Percentiles rank a stretch among this genome's conserved stretches.
Conservation (phyloP, 768 basidiomycete genomes). For the Lentinus tigrinus region DNA sequence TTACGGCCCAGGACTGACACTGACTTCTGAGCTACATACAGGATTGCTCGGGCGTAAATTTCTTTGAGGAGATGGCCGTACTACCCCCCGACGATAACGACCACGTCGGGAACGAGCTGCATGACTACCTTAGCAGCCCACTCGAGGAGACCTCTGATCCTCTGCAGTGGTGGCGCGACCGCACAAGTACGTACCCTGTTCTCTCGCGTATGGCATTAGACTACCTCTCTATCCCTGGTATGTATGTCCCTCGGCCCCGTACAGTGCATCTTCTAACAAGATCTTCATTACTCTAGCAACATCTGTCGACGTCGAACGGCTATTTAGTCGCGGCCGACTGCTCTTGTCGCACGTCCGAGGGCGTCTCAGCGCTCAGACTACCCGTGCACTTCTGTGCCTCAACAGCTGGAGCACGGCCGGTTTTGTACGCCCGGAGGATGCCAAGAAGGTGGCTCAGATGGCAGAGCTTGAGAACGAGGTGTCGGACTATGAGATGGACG, state of each 20-base stretch:
- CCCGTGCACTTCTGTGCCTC: slow-evolving; percentile 3
- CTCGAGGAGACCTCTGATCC: slow-evolving; percentile 26
- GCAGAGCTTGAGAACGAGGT: neutral
- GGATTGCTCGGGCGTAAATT: no score
- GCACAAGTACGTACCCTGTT: slow-evolving; percentile 22
- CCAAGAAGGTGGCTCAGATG: neutral
- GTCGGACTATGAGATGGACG: neutral
- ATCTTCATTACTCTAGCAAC: slow-evolving; percentile 7
- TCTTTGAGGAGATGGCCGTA: slow-evolving; percentile 29
- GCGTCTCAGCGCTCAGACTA: slow-evolving; percentile 11
- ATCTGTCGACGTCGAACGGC: slow-evolving; percentile 4
- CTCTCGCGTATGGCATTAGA: slow-evolving; percentile 9
- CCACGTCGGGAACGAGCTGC: slow-evolving; percentile 25
- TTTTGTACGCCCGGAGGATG: neutral
- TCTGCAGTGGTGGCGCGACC: slow-evolving; percentile 34
- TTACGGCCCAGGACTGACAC: no score
- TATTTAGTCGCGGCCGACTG: slow-evolving; percentile 15
- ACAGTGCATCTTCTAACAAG: neutral
- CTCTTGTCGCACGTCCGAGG: slow-evolving; percentile 9
- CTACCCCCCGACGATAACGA: neutral
- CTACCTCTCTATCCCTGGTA: neutral
- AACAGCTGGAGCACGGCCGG: neutral
- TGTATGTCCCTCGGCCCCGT: neutral
- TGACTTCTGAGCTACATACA: no score
- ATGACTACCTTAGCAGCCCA: slow-evolving; percentile 27